Conservation (phyloP, 441 rosid genomes). For the Adansonia grandidieri region DNA sequence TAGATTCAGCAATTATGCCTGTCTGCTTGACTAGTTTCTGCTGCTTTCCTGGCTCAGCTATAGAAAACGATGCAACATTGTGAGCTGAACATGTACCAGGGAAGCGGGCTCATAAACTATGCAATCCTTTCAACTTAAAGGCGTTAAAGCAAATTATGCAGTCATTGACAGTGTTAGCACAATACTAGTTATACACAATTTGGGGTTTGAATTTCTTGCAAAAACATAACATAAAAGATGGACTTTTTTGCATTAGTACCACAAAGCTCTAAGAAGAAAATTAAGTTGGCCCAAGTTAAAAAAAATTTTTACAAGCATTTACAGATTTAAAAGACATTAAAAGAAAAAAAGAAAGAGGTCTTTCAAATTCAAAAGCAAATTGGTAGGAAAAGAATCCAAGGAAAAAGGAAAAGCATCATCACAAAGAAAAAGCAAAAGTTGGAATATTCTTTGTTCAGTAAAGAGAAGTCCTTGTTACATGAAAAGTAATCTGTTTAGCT, state of each 20-base stretch:
- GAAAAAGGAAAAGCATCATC: conserved; percentile 4
- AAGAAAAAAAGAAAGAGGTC: background rate
- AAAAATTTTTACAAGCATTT: conserved; percentile 11
- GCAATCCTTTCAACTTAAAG: background rate
- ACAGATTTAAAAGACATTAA: background rate
- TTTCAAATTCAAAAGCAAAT: conserved; percentile 28
- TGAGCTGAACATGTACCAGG: conserved; percentile 13
- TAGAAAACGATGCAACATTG: conserved; percentile 17
- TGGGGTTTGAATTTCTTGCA: background rate
- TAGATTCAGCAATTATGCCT: conserved; percentile 12
- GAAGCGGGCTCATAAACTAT: conserved; percentile 3
- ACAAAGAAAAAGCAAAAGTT: conserved; percentile 41
- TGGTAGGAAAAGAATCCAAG: conserved; percentile 26
- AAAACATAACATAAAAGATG: background rate
- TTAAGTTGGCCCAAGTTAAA: background rate
- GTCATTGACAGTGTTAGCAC: background rate
- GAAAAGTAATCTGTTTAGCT: conserved; percentile 27
- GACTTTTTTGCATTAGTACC: background rate
- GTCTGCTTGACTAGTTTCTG: conserved; percentile 23
- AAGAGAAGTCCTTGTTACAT: conserved; percentile 23
- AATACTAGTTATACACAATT: background rate
- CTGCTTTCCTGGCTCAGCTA: conserved; percentile 31
- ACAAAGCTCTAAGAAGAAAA: conserved; percentile 1
- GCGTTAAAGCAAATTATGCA: background rate
- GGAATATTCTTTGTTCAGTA: conserved; percentile 28